Evolutionary conservation across 768 basidiomycete genomes (phyloP).

Genomic region (Kwoniella shandongensis): DNA sequence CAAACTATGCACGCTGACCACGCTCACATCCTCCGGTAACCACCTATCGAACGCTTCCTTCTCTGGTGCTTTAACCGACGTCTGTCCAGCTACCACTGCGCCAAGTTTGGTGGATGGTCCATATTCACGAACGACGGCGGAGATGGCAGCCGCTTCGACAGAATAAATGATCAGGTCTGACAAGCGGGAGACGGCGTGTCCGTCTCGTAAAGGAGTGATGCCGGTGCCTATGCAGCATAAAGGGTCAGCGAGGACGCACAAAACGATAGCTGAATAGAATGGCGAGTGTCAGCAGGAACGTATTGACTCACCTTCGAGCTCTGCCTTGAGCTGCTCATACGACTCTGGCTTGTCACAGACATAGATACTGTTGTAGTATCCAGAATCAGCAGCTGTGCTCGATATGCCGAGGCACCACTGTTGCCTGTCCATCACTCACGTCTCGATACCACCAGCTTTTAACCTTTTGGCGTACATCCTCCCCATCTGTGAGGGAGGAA

Average conservation of each 20-base stretch:
- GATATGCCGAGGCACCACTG: conserved; percentile 1
- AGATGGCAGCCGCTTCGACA: conserved; percentile 87
- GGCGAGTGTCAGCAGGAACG: not conserved
- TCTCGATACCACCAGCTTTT: conserved; percentile 77
- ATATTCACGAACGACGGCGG: conserved; percentile 76
- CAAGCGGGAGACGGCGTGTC: conserved; percentile 80
- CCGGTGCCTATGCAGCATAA: conserved; percentile 55
- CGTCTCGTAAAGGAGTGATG: conserved; percentile 70
- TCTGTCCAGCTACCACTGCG: conserved; percentile 92
- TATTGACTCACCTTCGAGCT: conserved; percentile 63
- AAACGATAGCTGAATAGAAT: not conserved
- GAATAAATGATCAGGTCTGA: conserved; percentile 94
- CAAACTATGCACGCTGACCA: conserved; percentile 89
- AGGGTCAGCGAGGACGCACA: not conserved
- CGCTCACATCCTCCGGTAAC: conserved; percentile 79
- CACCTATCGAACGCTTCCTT: conserved; percentile 77
- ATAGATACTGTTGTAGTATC: conserved; percentile 80
- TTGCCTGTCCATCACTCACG: conserved; percentile 60
- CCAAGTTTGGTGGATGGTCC: conserved; percentile 95
- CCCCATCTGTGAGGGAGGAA: conserved; percentile 65
- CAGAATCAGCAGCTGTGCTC: not conserved
- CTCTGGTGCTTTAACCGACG: conserved; percentile 95
- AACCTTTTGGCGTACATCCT: conserved; percentile 84
- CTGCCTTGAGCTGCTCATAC: conserved; percentile 63
- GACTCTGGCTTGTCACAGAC: conserved; percentile 82